These are phyloP conservation scores for Podospora pseudoanserina DNA, from an alignment of 495 filamentous ascomycete species.

Conservation along the genomic window DNA sequence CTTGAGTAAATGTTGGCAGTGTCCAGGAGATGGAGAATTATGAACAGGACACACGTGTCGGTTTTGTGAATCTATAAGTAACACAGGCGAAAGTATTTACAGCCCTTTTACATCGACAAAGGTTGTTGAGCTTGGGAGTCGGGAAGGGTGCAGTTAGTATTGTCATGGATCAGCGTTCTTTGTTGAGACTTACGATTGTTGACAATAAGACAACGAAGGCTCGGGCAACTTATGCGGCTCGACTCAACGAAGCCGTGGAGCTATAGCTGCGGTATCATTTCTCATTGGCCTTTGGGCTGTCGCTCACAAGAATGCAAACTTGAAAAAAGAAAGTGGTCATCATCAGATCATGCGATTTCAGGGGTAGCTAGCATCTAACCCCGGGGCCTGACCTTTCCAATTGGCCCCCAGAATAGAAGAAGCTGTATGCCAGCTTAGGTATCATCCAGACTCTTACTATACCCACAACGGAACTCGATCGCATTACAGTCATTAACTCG, in stretches of 20 bases:
- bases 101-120: not conserved
- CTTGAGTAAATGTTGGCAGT: not conserved
- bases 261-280: not conserved
- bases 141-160: not conserved
- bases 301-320: not conserved
- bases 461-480: not conserved
- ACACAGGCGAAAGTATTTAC: not conserved
- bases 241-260: not conserved
- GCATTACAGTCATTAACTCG: not conserved
- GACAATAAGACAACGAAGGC: not conserved
- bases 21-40: not conserved
- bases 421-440: not conserved
- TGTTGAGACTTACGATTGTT: slow-evolving; percentile 6
- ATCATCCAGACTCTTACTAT: too few species aligned
- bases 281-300: not conserved
- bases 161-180: not conserved
- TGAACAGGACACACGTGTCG: not conserved
- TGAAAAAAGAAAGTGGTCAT: not conserved
- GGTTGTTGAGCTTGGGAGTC: not conserved
- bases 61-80: not conserved
- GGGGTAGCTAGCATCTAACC: not conserved
- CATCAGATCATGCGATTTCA: not conserved
- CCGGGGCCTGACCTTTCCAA: not conserved
- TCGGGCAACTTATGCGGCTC: not conserved
- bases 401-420: not conserved